Evolutionary conservation across 192 early-diverging fungal genomes (phyloP).

Genomic region (Coemansia nantahalensis): DNA sequence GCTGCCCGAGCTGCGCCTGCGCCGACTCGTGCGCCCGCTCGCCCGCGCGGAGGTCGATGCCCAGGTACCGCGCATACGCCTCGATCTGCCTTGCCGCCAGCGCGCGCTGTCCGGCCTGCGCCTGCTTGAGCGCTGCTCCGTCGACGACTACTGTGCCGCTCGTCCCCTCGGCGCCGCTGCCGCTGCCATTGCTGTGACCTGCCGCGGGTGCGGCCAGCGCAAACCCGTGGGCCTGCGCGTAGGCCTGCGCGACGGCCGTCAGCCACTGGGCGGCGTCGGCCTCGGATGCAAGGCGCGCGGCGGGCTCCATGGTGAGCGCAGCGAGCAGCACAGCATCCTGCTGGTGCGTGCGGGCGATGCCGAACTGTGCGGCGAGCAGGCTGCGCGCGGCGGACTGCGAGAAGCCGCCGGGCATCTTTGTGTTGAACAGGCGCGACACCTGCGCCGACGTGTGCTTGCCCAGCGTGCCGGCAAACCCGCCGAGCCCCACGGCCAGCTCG

Average conservation of each 20-base stretch:
- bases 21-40: constrained; percentile 65
- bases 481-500: constrained; percentile 80
- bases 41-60: constrained; percentile 69
- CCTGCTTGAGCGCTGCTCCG: constrained; percentile 78
- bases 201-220: too few relatives aligned
- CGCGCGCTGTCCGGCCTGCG: constrained; percentile 66
- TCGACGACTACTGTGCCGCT: neutral
- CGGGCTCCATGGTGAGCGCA: constrained; percentile 80
- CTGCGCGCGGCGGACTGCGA: constrained; percentile 68
- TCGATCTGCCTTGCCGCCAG: constrained; percentile 78
- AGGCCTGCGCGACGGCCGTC: constrained; percentile 62
- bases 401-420: constrained; percentile 95
- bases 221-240: constrained; percentile 72
- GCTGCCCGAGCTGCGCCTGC: constrained; percentile 21
- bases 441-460: constrained; percentile 80
- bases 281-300: constrained; percentile 67
- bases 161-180: constrained; percentile 3
- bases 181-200: too few relatives aligned
- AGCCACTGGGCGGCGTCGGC: constrained; percentile 82
- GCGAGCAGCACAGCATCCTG: constrained; percentile 75
- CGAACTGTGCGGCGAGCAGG: constrained; percentile 53
- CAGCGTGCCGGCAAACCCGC: constrained; percentile 57
- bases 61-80: constrained; percentile 77
- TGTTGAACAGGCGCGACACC: constrained; percentile 77
- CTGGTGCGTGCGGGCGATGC: constrained; percentile 65